Conservation (phyloP, 2,329 filamentous ascomycete genomes). For the Rhinocladiella mackenziei region DNA sequence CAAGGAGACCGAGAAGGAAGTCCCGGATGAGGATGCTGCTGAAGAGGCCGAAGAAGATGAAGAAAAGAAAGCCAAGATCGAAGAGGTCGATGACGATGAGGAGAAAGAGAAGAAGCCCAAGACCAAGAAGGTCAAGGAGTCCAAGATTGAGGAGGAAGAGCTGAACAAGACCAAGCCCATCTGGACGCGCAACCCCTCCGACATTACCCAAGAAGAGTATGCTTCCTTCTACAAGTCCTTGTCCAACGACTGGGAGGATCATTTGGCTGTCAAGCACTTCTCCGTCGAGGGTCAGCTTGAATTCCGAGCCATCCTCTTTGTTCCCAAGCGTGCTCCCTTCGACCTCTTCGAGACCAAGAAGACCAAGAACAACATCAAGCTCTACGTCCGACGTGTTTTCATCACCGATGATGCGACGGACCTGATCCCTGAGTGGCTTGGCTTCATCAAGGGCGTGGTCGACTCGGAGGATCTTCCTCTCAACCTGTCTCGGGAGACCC, state of each 20-base stretch:
- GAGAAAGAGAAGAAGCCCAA: slow-evolving; percentile 88
- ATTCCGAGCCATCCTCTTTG: slow-evolving; percentile 99
- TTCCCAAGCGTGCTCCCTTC: slow-evolving; percentile 98
- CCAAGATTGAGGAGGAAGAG: slow-evolving; percentile 97
- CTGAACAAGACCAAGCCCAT: slow-evolving; percentile 99
- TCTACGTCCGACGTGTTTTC: slow-evolving; percentile 99
- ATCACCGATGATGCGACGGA: slow-evolving; percentile 99
- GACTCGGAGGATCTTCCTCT: slow-evolving; percentile 99
- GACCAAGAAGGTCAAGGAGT: slow-evolving; percentile 99
- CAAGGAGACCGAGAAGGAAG: slow-evolving; percentile 99
- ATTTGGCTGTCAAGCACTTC: slow-evolving; percentile 99
- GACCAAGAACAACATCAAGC: slow-evolving; percentile 99
- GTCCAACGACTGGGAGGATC: slow-evolving; percentile 99
- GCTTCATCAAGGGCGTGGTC: slow-evolving; percentile 99
- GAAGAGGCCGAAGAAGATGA: slow-evolving; percentile 72
- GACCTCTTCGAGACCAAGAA: slow-evolving; percentile 99
- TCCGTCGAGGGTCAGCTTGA: slow-evolving; percentile 99
- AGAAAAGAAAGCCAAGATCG: slow-evolving; percentile 89
- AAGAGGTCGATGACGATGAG: slow-evolving; percentile 86
- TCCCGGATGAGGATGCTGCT: slow-evolving; percentile 88
- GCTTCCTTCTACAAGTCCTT: slow-evolving; percentile 99
- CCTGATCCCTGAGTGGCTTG: slow-evolving; percentile 97
- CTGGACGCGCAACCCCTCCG: slow-evolving; percentile 96
- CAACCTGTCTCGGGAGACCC: slow-evolving; percentile 99
- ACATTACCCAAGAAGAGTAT: slow-evolving; percentile 96